These are phyloP conservation scores for Mycosphaerella arachidis DNA, from an alignment of 2,329 filamentous ascomycete genomes.

Conservation along the genomic window DNA sequence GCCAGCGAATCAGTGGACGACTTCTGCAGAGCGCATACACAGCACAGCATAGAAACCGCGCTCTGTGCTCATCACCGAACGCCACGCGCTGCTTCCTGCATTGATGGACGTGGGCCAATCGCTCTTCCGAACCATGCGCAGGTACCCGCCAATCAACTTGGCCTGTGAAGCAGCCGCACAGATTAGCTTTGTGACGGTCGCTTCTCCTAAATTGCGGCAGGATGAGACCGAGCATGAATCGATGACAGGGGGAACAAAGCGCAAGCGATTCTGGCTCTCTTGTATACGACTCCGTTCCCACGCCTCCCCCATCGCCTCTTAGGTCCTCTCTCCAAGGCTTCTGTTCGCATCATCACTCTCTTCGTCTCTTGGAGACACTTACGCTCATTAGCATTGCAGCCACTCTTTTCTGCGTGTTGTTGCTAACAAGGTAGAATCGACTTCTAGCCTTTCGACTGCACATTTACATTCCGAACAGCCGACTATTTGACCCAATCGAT, in stretches of 20 bases:
- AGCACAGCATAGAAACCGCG: neutral
- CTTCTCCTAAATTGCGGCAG: constrained; percentile 16
- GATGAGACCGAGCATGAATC: constrained; percentile 15
- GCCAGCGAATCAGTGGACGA: neutral
- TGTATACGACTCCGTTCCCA: constrained; percentile 4
- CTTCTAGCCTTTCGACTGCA: constrained; percentile 12
- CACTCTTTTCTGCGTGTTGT: constrained; percentile 30
- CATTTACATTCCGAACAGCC: constrained; percentile 9
- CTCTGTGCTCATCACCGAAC: neutral
- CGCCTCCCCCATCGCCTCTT: constrained; percentile 4
- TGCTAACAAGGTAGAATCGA: constrained; percentile 23
- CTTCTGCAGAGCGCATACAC: neutral
- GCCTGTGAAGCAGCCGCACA: constrained; percentile 2
- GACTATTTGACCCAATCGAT: constrained; percentile 13
- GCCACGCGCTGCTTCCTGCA: constrained; percentile 2
- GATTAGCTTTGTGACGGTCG: constrained; percentile 17
- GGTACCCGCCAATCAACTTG: constrained; percentile 15
- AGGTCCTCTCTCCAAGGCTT: constrained; percentile 19
- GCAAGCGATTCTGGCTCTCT: constrained; percentile 6
- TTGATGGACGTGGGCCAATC: too few species aligned
- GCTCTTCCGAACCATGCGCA: constrained; percentile 11
- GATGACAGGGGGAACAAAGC: constrained; percentile 11
- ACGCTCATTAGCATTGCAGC: constrained; percentile 31
- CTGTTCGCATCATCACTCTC: constrained; percentile 26
- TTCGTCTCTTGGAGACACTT: constrained; percentile 30